These are phyloP conservation scores for Lithocarpus polystachyus DNA, from an alignment of 306 rosid species.

Conservation along the genomic window DNA sequence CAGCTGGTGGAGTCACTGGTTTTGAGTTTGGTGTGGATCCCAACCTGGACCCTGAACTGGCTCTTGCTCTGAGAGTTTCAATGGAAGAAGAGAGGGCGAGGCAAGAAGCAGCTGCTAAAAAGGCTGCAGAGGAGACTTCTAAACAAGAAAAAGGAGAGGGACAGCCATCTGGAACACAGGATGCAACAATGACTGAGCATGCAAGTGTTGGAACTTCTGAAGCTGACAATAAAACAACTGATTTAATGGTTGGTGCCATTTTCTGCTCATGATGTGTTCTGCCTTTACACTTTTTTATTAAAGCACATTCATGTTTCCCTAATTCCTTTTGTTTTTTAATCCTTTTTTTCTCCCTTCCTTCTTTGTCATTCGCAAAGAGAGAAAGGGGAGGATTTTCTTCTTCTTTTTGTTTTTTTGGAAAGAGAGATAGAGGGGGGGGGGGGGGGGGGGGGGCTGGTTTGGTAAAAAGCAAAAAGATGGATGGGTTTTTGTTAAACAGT, in stretches of 20 bases:
- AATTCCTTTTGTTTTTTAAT: neutral
- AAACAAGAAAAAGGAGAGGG: slow-evolving; percentile 78
- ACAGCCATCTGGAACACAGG: slow-evolving; percentile 68
- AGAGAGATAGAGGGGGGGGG: neutral
- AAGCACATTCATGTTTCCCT: neutral
- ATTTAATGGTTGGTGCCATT: slow-evolving; percentile 45
- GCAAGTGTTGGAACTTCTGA: slow-evolving; percentile 58
- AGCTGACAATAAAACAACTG: slow-evolving; percentile 64
- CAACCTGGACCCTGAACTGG: slow-evolving; percentile 96
- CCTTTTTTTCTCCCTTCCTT: neutral
- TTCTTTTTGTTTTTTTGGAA: neutral
- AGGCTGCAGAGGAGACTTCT: slow-evolving; percentile 84
- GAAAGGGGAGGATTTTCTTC: neutral
- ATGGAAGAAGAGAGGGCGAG: slow-evolving; percentile 99
- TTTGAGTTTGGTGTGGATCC: slow-evolving; percentile 99
- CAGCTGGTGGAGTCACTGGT: slow-evolving; percentile 88
- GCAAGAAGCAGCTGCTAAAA: slow-evolving; percentile 98
- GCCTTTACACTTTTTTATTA: neutral
- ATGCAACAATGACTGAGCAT: slow-evolving; percentile 83
- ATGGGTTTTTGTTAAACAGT: no score
- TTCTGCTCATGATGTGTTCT: neutral
- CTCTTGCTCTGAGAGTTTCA: slow-evolving; percentile 98
- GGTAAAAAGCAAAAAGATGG: no score
- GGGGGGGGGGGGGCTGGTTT: neutral
- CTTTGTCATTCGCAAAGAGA: no score